Evolutionary conservation across 2,329 filamentous ascomycete species (phyloP).

Genomic region (Botrytis galanthina): DNA sequence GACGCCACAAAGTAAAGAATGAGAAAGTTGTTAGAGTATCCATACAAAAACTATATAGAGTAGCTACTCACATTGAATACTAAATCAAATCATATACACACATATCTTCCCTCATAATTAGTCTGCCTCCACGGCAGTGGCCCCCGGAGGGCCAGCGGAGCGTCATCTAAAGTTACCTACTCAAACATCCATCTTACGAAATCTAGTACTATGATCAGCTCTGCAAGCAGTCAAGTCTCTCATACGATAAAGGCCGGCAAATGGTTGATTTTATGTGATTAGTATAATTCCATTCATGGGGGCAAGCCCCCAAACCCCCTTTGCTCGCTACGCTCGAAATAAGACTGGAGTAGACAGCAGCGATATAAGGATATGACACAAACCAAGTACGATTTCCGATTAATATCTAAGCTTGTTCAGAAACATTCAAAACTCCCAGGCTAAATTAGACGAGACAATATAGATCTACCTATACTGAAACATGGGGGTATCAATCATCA

Average conservation of each 20-base stretch:
- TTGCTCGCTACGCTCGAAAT: neutral
- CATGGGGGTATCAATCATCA: neutral
- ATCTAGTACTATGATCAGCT: no score
- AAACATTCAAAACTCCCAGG: neutral
- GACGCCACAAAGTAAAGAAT: neutral
- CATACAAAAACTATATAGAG: no score
- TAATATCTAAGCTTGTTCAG: neutral
- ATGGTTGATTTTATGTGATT: neutral
- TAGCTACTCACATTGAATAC: neutral
- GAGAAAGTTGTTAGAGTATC: neutral
- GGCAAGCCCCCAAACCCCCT: neutral
- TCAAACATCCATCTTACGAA: neutral
- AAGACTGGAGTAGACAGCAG: neutral
- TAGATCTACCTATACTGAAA: neutral
- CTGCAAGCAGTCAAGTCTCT: neutral
- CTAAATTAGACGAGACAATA: neutral
- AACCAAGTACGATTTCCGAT: neutral
- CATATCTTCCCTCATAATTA: neutral
- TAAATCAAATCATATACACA: neutral
- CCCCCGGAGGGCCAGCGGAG: neutral
- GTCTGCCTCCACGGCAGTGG: neutral
- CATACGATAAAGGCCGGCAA: neutral
- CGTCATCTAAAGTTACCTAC: neutral
- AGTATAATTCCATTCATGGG: neutral
- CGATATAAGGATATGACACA: neutral